Evolutionary conservation across 1,139 yeast species (phyloP).

Genomic region (Kodamaea arcana): DNA sequence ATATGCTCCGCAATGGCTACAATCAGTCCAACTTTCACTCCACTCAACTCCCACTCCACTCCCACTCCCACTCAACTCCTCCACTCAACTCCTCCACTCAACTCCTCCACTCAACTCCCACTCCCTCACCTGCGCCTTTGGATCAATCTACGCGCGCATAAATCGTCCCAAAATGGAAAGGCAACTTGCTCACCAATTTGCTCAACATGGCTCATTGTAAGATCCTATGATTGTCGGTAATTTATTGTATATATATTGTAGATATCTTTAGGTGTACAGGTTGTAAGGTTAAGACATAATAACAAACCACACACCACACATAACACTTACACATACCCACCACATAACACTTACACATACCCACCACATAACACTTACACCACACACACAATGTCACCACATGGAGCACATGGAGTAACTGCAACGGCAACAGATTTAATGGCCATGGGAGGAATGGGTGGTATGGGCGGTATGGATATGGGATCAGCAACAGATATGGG

Average conservation of each 20-base stretch:
- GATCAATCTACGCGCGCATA: background rate
- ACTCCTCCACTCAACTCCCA: no score
- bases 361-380: background rate
- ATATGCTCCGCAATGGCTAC: no score
- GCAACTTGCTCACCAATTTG: constrained; percentile 3
- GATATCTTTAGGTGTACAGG: no score
- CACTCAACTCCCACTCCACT: no score
- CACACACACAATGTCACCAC: background rate
- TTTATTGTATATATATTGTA: no score
- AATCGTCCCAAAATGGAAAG: constrained; percentile 1
- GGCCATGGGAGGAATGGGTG: constrained; percentile 1
- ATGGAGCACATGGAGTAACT: constrained; percentile 1
- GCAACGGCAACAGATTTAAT: background rate
- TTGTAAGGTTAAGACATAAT: no score
- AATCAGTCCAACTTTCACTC: no score
- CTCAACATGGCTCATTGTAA: background rate
- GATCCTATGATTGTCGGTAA: background rate
- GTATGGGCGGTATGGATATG: constrained; percentile 13
- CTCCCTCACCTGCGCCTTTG: no score
- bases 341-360: background rate
- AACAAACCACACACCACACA: no score
- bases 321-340: no score
- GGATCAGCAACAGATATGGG: constrained; percentile 12
- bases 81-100: no score
- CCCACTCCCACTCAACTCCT: no score